Base-by-base conservation (phyloP, 768 basidiomycete species). In the Hirschioporus abietinus region DNA sequence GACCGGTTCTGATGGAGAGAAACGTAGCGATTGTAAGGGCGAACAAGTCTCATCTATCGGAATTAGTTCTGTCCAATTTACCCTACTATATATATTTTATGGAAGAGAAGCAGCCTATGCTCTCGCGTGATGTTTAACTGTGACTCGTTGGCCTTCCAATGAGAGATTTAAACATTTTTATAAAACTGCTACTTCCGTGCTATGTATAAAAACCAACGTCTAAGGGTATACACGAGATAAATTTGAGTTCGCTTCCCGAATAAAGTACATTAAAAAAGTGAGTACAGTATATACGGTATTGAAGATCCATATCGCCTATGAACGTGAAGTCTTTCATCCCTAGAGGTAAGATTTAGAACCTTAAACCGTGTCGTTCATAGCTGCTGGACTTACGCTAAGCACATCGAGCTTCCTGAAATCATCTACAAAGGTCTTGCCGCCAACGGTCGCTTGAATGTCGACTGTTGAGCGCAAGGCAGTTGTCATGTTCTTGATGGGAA, bases 331-430 rank as follows among this genome's bases (percentile, higher is more conserved):
- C 20, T 52, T 3, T 52, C 12, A 52, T 15, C 42, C 42, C 42
- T 52, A 52, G 12, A 6, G 1, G 42, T 5, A 15, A 10, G 42
- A 52, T 10, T 15, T 52, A 12, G 20, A 20, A 52, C 42, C 12
- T 52, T 12, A 52, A 10, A 15, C 3, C 42, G 12, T 52, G 3
- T 52, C 42, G 20, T 52, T 15, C 6, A 3, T 2, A 15, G 10
- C 4, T 12, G 20, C 18, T 15, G 23, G 9, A 25, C 25, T 61
- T 25, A 61, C 60, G 17, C 3, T 61, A 3, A 61, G 60, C 25
- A 61, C 30, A 25, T 25, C 24, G 15, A 61, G 30, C 17, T 61
- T 61, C 60, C 30, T 15, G 60, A 61, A 61, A 23, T 61, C 60
- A 15, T 61, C 60, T 3, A 61, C 15, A 34, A 18, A 61, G 25